Evolutionary conservation across 371 early-diverging fungal genomes (phyloP).

Genomic region (Syncephalastrum contaminatum): DNA sequence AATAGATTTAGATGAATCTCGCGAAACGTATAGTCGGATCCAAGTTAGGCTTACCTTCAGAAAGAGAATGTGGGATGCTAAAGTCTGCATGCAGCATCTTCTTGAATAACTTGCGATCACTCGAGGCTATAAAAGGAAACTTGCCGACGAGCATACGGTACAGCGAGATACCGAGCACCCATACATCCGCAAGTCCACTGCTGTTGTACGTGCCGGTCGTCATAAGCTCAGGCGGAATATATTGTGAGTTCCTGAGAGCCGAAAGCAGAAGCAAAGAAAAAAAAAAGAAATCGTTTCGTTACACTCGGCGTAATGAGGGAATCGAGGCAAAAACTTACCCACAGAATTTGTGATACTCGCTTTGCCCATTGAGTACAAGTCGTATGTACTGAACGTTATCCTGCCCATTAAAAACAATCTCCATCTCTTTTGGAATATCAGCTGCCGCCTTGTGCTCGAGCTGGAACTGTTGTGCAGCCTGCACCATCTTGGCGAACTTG

Average conservation of each 20-base stretch:
- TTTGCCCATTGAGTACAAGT: slow-evolving; percentile 21
- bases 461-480: slow-evolving; percentile 26
- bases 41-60: slow-evolving; percentile 23
- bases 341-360: slow-evolving; percentile 29
- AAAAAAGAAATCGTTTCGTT: not conserved
- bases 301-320: slow-evolving; percentile 1
- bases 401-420: slow-evolving; percentile 26
- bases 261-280: not conserved
- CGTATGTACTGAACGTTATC: slow-evolving; percentile 32
- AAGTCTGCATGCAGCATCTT: slow-evolving; percentile 40
- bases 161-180: slow-evolving; percentile 44
- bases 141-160: slow-evolving; percentile 41
- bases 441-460: slow-evolving; percentile 14
- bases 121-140: slow-evolving; percentile 32
- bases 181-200: slow-evolving; percentile 25
- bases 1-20: not conserved
- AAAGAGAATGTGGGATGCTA: slow-evolving; percentile 27
- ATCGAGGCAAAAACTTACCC: slow-evolving; percentile 23
- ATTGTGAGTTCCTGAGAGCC: slow-evolving; percentile 16
- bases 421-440: slow-evolving; percentile 24
- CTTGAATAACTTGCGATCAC: slow-evolving; percentile 28
- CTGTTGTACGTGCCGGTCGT: slow-evolving; percentile 9
- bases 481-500: slow-evolving; percentile 37
- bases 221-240: slow-evolving; percentile 39
- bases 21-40: not conserved